These are phyloP conservation scores for Talaromyces sp. DNA, from an alignment of 2,329 filamentous ascomycete genomes.

Conservation along the genomic window DNA sequence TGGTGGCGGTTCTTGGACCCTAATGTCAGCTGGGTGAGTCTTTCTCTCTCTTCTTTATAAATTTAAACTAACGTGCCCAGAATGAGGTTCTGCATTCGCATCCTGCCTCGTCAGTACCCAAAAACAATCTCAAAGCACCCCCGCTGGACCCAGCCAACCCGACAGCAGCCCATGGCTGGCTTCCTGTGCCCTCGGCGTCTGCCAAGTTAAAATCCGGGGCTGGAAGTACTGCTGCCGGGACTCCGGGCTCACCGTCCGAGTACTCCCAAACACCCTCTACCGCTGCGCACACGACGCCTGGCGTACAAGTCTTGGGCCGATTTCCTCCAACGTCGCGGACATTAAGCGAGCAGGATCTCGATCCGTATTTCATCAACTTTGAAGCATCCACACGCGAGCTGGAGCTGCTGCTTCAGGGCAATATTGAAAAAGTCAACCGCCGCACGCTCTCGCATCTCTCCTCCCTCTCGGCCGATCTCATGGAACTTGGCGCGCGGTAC, in stretches of 20 bases:
- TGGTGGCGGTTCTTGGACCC: constrained; percentile 98
- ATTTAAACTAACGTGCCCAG: constrained; percentile 44
- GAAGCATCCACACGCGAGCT: constrained; percentile 89
- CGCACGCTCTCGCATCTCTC: constrained; percentile 81
- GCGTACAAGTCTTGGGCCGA: constrained; percentile 64
- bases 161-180: constrained; percentile 75
- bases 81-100: constrained; percentile 92
- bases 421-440: constrained; percentile 95
- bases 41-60: no score
- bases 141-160: constrained; percentile 93
- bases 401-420: constrained; percentile 79
- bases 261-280: constrained; percentile 25
- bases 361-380: constrained; percentile 93
- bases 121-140: constrained; percentile 91
- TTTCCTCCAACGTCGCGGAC: constrained; percentile 76
- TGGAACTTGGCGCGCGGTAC: constrained; percentile 90
- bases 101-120: constrained; percentile 84
- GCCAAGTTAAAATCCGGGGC: constrained; percentile 68
- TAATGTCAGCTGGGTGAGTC: constrained; percentile 90
- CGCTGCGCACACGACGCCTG: constrained; percentile 26
- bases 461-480: constrained; percentile 77
- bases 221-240: constrained; percentile 44
- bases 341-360: constrained; percentile 81
- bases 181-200: constrained; percentile 78
- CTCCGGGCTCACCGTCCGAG: constrained; percentile 50